Percentiles rank a stretch among this genome's conserved stretches.
Conservation (phyloP, 164 flowering plant genomes). For the Sextonia rubra region DNA sequence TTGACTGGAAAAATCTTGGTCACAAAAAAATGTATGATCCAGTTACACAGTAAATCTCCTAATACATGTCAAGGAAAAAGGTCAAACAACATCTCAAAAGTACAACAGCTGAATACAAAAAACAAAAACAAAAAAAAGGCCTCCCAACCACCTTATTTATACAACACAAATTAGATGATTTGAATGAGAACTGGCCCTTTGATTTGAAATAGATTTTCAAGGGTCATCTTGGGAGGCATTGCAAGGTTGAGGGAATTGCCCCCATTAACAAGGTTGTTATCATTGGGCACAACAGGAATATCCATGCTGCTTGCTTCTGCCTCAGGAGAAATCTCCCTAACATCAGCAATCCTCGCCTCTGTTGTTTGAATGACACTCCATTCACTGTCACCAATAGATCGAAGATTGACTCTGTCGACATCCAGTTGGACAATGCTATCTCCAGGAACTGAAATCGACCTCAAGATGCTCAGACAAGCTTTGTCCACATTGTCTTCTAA, state of each 20-base stretch:
- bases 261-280: constrained; percentile 40
- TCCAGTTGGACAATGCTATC: constrained; percentile 10
- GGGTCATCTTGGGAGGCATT: not conserved
- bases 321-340: constrained; percentile 68
- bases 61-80: too few species aligned
- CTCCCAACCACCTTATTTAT: not conserved
- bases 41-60: too few species aligned
- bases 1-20: too few species aligned
- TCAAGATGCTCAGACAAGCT: constrained; percentile 76
- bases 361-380: constrained; percentile 87
- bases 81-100: too few species aligned
- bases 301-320: constrained; percentile 65
- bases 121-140: not conserved
- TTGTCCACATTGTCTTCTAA: constrained; percentile 83
- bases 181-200: not conserved
- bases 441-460: constrained; percentile 34
- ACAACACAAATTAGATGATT: not conserved
- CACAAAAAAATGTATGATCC: too few species aligned
- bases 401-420: constrained; percentile 35
- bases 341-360: constrained; percentile 68
- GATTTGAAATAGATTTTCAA: not conserved
- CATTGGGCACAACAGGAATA: constrained; percentile 65
- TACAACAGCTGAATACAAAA: too few species aligned
- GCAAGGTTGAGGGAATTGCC: constrained; percentile 43
- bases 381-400: constrained; percentile 53